phyloP scores from a whole-genome alignment of 2,329 filamentous ascomycete genomes.

The Shiraia sp. region DNA sequence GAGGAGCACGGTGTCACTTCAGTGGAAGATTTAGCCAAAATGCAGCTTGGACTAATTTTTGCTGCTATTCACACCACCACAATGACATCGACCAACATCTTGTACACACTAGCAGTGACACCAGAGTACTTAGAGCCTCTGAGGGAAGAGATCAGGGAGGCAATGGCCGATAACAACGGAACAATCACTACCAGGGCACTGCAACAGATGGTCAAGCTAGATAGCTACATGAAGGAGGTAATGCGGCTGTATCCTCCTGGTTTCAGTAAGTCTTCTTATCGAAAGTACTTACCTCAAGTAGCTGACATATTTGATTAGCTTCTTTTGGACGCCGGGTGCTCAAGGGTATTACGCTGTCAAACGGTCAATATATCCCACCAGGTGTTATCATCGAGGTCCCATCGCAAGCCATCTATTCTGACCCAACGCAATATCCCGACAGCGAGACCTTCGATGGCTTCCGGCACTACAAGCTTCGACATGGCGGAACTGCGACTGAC shows the following conservation, averaged over 20 bases:
- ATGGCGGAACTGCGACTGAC: constrained; percentile 20
- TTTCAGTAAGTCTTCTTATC: constrained; percentile 19
- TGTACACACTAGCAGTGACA: constrained; percentile 35
- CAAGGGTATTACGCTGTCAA: constrained; percentile 57
- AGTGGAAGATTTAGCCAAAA: constrained; percentile 8
- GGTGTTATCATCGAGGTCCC: constrained; percentile 41
- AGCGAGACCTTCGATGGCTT: constrained; percentile 36
- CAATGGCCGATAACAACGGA: constrained; percentile 42
- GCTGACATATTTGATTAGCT: constrained; percentile 11
- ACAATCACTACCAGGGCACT: constrained; percentile 33
- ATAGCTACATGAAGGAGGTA: constrained; percentile 44
- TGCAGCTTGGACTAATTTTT: constrained; percentile 32
- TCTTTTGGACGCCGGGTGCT: constrained; percentile 58
- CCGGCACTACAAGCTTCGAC: constrained; percentile 35
- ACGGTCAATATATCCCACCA: constrained; percentile 53
- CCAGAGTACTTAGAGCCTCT: constrained; percentile 50
- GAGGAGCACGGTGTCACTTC: constrained; percentile 10
- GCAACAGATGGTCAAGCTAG: constrained; percentile 41
- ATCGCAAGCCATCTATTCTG: constrained; percentile 29
- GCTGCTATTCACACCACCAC: constrained; percentile 40
- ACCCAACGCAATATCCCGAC: constrained; percentile 26
- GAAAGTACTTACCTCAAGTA: neutral
- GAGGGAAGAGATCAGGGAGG: constrained; percentile 46
- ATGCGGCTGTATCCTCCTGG: constrained; percentile 29
- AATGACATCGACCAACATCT: constrained; percentile 27